Base-by-base conservation (phyloP, 768 basidiomycete genomes). In the Russula vinacea region DNA sequence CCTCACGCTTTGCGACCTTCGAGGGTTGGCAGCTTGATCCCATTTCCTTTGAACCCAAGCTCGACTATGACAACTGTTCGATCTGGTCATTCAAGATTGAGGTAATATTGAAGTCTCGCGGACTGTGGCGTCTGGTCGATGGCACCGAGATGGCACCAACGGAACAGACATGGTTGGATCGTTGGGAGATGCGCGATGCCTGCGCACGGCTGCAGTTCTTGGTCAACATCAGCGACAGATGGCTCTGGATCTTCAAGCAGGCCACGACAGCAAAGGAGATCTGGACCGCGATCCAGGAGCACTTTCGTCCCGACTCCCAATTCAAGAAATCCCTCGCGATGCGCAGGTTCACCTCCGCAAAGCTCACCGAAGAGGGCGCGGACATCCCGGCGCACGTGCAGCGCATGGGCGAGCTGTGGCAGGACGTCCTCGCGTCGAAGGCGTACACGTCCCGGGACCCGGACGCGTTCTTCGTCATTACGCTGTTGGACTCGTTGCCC, bases 351-450 rank as follows among this genome's bases (percentile, higher is more conserved):
- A 35, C 35, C 5, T 60, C 53, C 4, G 10, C 26, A 10, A 50
- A 14, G n/a, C 56, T 66, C 1, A 10, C 24, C 8, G 67, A 67
- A 13, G 64, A 56, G 19, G 67, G 50, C 45, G 45, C 35, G 17
- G 56, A 66, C 45, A 49, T 66, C n/a, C 22, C 33, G 24, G 32
- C 64, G 17, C 67, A 67, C 60, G n/a, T 67, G 0, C 50, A 62
- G 44, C 64, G 52, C 51, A 67, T 67, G 67, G 64, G 60, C 24
- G 42, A 56, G n/a, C 50, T 66, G 10, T 67, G 67, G 67, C 53
- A 57, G 29, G 67, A 67, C 5, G 59, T 66, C 37, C 11, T 67
- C n/a, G 22, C 50, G 5, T 44, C 53, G 0, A 45, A 42, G 19
- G 64, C 64, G 5, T 62, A 49, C 49, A 35, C 47, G n/a, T 51